These are phyloP conservation scores for Rhizopus sp. DNA, from an alignment of 371 early-diverging fungal genomes.

Conservation along the genomic window DNA sequence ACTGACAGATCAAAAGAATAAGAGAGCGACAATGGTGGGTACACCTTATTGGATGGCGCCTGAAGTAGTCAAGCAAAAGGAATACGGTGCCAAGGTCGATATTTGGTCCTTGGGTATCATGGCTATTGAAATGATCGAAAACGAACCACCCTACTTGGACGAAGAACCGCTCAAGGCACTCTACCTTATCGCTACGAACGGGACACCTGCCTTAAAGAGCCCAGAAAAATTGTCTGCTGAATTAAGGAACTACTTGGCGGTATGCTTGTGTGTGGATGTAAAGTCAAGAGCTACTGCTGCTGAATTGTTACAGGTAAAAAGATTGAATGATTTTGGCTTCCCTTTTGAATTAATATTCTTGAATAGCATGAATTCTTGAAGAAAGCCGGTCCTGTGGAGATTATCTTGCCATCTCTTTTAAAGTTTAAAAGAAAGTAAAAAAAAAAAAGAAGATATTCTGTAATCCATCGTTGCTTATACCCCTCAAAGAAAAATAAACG, in stretches of 20 bases:
- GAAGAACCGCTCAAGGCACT: conserved; percentile 94
- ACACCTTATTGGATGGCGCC: conserved; percentile 96
- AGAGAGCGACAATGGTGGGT: conserved; percentile 90
- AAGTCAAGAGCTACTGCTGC: conserved; percentile 79
- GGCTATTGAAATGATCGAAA: conserved; percentile 98
- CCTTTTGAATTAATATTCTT: not conserved
- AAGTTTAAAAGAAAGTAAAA: conserved; percentile 27
- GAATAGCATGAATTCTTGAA: conserved; percentile 41
- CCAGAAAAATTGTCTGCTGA: conserved; percentile 78
- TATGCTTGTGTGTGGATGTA: conserved; percentile 91
- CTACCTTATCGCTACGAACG: conserved; percentile 95
- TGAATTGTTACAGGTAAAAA: conserved; percentile 70
- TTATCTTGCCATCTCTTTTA: conserved; percentile 28
- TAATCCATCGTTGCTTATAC: no score
- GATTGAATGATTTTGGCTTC: not conserved
- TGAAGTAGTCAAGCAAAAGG: conserved; percentile 89
- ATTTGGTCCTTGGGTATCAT: conserved; percentile 94
- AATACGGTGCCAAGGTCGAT: conserved; percentile 89
- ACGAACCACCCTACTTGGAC: conserved; percentile 96
- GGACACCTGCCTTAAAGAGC: conserved; percentile 88
- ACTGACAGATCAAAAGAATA: conserved; percentile 69
- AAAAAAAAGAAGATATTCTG: no score
- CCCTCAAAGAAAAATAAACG: no score
- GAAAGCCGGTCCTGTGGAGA: conserved; percentile 40
- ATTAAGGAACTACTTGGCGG: conserved; percentile 84